These are phyloP conservation scores for Xylariomycetidae sp. DNA, from an alignment of 2,329 filamentous ascomycete species.

Conservation along the genomic window DNA sequence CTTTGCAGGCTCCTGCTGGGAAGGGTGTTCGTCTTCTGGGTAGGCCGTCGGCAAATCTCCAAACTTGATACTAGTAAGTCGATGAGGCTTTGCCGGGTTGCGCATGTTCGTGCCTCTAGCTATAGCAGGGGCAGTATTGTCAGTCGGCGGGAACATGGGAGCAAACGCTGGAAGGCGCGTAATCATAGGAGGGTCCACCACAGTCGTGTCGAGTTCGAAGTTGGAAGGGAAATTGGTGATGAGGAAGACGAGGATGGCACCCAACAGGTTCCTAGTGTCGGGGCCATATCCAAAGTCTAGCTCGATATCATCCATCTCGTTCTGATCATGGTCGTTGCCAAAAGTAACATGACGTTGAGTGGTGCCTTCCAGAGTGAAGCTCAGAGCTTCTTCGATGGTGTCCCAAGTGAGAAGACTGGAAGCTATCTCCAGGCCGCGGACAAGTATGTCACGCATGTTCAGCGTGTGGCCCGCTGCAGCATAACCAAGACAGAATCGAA, in stretches of 20 bases:
- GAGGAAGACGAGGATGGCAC: conserved; percentile 54
- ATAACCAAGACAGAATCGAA: conserved; percentile 58
- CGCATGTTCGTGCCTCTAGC: conserved; percentile 32
- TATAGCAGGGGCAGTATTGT: conserved; percentile 31
- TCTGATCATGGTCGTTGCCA: conserved; percentile 14
- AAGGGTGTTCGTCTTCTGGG: conserved; percentile 24
- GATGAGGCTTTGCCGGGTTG: conserved; percentile 38
- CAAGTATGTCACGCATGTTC: conserved; percentile 48
- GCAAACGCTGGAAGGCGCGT: conserved; percentile 34
- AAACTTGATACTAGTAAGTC: conserved; percentile 63
- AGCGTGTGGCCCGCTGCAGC: conserved; percentile 59
- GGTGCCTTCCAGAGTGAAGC: conserved; percentile 48
- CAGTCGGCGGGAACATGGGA: conserved; percentile 28
- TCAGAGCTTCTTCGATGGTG: conserved; percentile 55
- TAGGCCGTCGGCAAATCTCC: conserved; percentile 53
- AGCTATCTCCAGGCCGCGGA: conserved; percentile 57
- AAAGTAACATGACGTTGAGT: conserved; percentile 24
- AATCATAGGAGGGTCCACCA: conserved; percentile 31
- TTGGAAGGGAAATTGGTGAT: conserved; percentile 54
- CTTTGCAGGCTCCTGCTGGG: conserved; percentile 24
- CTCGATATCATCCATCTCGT: conserved; percentile 8
- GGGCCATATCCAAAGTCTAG: conserved; percentile 48
- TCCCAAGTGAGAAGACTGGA: conserved; percentile 56
- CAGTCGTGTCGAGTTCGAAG: conserved; percentile 53
- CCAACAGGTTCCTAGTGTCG: conserved; percentile 50